Evolutionary conservation across 2,329 filamentous ascomycete species (phyloP), one percentile per base, ranked within the genome.

Genomic region (Hyphodiscus sp.): DNA sequence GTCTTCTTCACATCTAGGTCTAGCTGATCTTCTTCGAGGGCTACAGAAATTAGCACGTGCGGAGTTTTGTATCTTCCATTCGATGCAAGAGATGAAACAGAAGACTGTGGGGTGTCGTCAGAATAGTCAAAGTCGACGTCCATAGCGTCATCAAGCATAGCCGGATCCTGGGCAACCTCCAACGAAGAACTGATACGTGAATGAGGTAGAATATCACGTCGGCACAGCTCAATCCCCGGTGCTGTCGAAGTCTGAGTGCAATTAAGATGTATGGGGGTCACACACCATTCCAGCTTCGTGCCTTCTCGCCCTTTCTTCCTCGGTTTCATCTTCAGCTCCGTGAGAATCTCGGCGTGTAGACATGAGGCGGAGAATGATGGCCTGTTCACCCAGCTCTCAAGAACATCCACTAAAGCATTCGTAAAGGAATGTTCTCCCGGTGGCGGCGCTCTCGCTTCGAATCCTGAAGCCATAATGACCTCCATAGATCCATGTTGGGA

Each of bases 291-390:
- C 5, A 38, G 33, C 13, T 38, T 38, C 4, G 4, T 38, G 11
- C 33, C 33, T 38, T 38, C 33, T n/a, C 33, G 33, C 5, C 33
- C 11, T 13, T 38, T 38, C 33, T 13, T 38, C 4, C 5, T 38
- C 16, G 4, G 5, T 10, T 38, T 38, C 4, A 38, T 5, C 19
- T 57, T 57, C 8, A 57, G 47, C 5, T 55, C 47, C n/a, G 52
- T 52, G 4, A 61, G 52, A 15, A 62, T 49, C 29, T 61, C 57
- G 20, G 58, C 59, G 11, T 62, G 60, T n/a, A 62, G 54, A 57
- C 61, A 60, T 9, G 58, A 59, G 8, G 53, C 60, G 1, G 59
- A 60, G 29, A 61, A 62, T 4, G 56, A 56, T 20, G 48, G 47
- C 43, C 57, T 52, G 18, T 54, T 48, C 18, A 56, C 54, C 60